Evolutionary conservation across 805 yeast species (phyloP).

Genomic region (Candida caryicola): DNA sequence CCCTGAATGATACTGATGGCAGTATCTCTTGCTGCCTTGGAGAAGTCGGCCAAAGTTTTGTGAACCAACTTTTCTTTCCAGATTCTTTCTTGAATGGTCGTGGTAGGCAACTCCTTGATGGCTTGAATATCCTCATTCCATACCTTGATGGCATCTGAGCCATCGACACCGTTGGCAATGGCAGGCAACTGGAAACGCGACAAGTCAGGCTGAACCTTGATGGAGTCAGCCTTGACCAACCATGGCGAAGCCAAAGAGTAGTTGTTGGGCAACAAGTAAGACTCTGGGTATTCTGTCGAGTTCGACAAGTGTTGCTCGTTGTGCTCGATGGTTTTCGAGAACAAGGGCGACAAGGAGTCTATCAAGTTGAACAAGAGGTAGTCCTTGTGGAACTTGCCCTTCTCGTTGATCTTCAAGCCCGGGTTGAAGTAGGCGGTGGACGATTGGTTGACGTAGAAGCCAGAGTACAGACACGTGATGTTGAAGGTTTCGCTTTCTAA

Average conservation of each 20-base stretch:
- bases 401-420: slow-evolving; percentile 41
- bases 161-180: slow-evolving; percentile 56
- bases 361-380: slow-evolving; percentile 63
- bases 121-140: slow-evolving; percentile 93
- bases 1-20: slow-evolving; percentile 76
- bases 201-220: slow-evolving; percentile 47
- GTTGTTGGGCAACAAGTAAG: slow-evolving; percentile 61
- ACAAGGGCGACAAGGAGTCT: slow-evolving; percentile 61
- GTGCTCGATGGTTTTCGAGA: slow-evolving; percentile 48
- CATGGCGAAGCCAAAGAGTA: slow-evolving; percentile 70
- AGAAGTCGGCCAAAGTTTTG: slow-evolving; percentile 73
- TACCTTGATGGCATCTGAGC: slow-evolving; percentile 60
- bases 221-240: slow-evolving; percentile 46
- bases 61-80: slow-evolving; percentile 72
- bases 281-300: slow-evolving; percentile 45
- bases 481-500: slow-evolving; percentile 77
- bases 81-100: slow-evolving; percentile 61
- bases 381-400: slow-evolving; percentile 31
- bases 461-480: slow-evolving; percentile 74
- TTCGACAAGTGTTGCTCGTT: slow-evolving; percentile 47
- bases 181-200: slow-evolving; percentile 57
- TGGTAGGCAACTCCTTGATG: slow-evolving; percentile 64
- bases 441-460: slow-evolving; percentile 75
- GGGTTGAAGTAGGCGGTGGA: slow-evolving; percentile 72
- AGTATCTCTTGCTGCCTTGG: slow-evolving; percentile 70